A percentile compares a stretch with the other conserved stretches of the same genome.
phyloP scores from a whole-genome alignment of 352 stramenopile species.

The Hyphochytrium catenoides region DNA sequence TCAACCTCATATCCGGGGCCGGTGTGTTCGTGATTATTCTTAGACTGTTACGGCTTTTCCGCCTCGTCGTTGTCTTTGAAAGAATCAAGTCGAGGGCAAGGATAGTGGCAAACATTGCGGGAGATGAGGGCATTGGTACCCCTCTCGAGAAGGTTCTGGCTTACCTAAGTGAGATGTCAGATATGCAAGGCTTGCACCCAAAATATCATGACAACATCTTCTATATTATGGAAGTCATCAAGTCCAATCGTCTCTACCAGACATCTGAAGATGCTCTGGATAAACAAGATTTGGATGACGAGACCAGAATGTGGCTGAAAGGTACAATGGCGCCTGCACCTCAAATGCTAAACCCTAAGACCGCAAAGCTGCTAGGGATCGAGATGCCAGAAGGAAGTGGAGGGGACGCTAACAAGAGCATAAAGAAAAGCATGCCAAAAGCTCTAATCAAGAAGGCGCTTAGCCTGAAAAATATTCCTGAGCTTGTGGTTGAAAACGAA shows the following conservation, averaged over 20 bases:
- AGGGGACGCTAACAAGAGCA: too few species aligned
- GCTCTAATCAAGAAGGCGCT: too few species aligned
- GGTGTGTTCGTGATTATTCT: constrained; percentile 51
- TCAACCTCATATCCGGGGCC: constrained; percentile 22
- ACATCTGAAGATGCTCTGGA: constrained; percentile 33
- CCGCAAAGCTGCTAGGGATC: constrained; percentile 23
- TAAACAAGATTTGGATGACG: constrained; percentile 34
- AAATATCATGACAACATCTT: constrained; percentile 44
- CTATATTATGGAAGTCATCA: constrained; percentile 55
- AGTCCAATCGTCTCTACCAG: constrained; percentile 56
- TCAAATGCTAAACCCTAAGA: constrained; percentile 19
- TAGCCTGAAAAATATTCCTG: too few species aligned
- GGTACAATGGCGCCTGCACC: background rate
- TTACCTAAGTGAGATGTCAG: constrained; percentile 40
- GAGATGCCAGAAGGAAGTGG: background rate
- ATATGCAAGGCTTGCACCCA: too few species aligned
- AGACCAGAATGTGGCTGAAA: constrained; percentile 49
- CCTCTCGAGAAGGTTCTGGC: constrained; percentile 46
- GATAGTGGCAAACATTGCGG: constrained; percentile 41
- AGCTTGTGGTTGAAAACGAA: too few species aligned
- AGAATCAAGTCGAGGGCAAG: constrained; percentile 44
- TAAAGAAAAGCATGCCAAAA: too few species aligned
- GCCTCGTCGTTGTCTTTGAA: constrained; percentile 61
- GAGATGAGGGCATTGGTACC: constrained; percentile 27
- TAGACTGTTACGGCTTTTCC: constrained; percentile 32